Evolutionary conservation across 2,329 filamentous ascomycete genomes (phyloP).

Genomic region (Rhexocercosporidium sp.): DNA sequence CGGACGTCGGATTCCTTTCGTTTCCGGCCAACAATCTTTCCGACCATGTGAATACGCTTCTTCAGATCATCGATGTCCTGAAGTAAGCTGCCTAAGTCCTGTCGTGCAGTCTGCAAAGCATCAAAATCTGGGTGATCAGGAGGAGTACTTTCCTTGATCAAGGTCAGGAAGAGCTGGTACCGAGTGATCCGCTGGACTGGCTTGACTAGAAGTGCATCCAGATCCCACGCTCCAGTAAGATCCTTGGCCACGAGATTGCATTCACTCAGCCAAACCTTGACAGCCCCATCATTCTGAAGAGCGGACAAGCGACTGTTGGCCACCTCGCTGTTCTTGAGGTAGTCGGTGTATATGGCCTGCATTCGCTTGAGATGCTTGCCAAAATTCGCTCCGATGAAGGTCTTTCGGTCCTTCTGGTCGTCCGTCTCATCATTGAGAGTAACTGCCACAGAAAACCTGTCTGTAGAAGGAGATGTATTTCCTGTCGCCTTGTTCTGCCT

Average conservation of each 20-base stretch:
- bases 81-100: slow-evolving; percentile 67
- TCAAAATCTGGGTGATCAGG: slow-evolving; percentile 81
- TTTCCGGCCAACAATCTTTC: slow-evolving; percentile 82
- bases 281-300: slow-evolving; percentile 67
- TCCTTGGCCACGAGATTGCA: slow-evolving; percentile 93
- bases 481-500: slow-evolving; percentile 44
- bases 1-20: slow-evolving; percentile 88
- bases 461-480: slow-evolving; percentile 25
- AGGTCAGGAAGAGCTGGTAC: slow-evolving; percentile 84
- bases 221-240: slow-evolving; percentile 90
- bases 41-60: slow-evolving; percentile 91
- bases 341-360: slow-evolving; percentile 65
- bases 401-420: slow-evolving; percentile 41
- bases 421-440: slow-evolving; percentile 38
- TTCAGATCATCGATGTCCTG: slow-evolving; percentile 94
- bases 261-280: slow-evolving; percentile 86
- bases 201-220: slow-evolving; percentile 96
- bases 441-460: slow-evolving; percentile 34
- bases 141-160: slow-evolving; percentile 80
- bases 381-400: slow-evolving; percentile 40
- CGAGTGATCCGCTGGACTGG: slow-evolving; percentile 94
- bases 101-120: slow-evolving; percentile 60
- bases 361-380: slow-evolving; percentile 61
- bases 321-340: slow-evolving; percentile 66
- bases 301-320: slow-evolving; percentile 65